phyloP scores from a whole-genome alignment of 768 basidiomycete genomes.

The Phlebiopsis gigantea region DNA sequence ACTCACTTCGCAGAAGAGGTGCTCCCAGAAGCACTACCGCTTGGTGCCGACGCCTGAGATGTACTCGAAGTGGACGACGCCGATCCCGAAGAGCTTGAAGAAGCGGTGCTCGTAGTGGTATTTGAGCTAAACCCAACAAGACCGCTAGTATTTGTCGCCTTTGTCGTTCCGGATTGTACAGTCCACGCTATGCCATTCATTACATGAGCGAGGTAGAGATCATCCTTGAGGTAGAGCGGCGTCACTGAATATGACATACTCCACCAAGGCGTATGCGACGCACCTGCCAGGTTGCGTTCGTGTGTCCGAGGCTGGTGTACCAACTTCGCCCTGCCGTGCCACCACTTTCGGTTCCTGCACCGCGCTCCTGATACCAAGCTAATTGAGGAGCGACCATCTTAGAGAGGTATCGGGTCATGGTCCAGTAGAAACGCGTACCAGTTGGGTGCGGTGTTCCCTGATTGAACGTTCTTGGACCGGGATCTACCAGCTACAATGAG shows the following conservation, averaged over 20 bases:
- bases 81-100: neutral
- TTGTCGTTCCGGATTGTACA: conserved; percentile 64
- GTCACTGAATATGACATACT: neutral
- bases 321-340: conserved; percentile 67
- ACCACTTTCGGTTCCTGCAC: conserved; percentile 53
- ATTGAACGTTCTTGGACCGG: conserved; percentile 44
- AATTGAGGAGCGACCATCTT: neutral
- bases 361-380: conserved; percentile 85
- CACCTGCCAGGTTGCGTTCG: conserved; percentile 74
- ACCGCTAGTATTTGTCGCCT: conserved; percentile 55
- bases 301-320: conserved; percentile 79
- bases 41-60: neutral
- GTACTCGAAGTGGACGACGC: neutral
- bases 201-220: conserved; percentile 66
- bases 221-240: conserved; percentile 38
- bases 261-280: conserved; percentile 15
- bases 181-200: conserved; percentile 73
- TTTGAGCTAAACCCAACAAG: conserved; percentile 41
- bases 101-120: neutral
- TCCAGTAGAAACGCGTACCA: conserved; percentile 51
- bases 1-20: neutral
- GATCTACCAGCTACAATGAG: too few species aligned
- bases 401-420: neutral
- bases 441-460: conserved; percentile 77
- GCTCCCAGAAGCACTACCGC: neutral